Conservation (phyloP, 2,329 filamentous ascomycete species). For the Cladosporium velox region DNA sequence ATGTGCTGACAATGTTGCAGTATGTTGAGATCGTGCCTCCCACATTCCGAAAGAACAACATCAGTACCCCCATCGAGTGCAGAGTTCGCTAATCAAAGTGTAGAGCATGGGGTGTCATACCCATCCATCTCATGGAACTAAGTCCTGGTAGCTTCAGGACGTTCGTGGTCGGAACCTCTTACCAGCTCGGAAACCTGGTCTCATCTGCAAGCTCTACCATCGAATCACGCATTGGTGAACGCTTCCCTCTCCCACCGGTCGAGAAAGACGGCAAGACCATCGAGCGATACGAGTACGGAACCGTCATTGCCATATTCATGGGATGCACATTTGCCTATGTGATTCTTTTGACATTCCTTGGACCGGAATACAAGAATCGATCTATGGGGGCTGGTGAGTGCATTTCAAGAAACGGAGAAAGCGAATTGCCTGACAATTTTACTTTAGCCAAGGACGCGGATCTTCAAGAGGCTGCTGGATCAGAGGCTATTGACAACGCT, state of each 20-base stretch:
- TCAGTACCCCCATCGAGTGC: accelerated
- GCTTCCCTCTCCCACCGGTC: slow-evolving; percentile 42
- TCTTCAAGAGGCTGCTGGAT: slow-evolving; percentile 9
- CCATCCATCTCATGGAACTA: slow-evolving; percentile 75
- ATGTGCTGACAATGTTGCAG: not conserved
- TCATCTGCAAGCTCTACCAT: slow-evolving; percentile 48
- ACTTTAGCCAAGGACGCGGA: slow-evolving; percentile 2
- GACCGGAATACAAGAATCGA: slow-evolving; percentile 52
- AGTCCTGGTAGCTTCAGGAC: slow-evolving; percentile 72
- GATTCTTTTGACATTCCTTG: slow-evolving; percentile 64
- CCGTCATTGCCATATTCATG: slow-evolving; percentile 70
- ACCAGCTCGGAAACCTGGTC: slow-evolving; percentile 77
- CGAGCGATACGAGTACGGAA: slow-evolving; percentile 45
- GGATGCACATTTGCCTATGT: slow-evolving; percentile 71
- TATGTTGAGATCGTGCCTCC: not conserved
- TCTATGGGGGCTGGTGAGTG: slow-evolving; percentile 30
- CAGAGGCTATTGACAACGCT: slow-evolving; percentile 9
- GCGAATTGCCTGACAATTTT: not conserved
- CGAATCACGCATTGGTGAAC: slow-evolving; percentile 45
- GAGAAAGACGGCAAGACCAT: slow-evolving; percentile 46
- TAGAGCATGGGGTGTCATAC: slow-evolving; percentile 43
- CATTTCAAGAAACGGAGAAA: not conserved
- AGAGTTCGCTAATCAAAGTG: not conserved
- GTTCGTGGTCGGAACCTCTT: slow-evolving; percentile 71
- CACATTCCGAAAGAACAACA: not conserved